A percentile compares a stretch with the other conserved stretches of the same genome.
These are phyloP conservation scores for Amylostereum chailletii DNA, from an alignment of 1,284 basidiomycete genomes.

Conservation along the genomic window DNA sequence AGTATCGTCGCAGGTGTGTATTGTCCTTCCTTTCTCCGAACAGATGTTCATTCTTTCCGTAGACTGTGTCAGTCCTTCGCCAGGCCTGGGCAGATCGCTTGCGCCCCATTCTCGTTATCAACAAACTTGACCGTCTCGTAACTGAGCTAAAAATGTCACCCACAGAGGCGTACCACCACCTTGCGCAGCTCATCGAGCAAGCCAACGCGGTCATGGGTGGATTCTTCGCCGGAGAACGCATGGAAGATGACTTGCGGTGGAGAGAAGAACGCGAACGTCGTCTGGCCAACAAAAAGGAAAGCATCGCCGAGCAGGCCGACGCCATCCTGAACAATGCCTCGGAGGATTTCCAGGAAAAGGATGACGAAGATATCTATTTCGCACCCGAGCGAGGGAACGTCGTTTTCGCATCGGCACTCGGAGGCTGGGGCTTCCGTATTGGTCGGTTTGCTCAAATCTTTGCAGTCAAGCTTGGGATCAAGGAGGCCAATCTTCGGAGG, in stretches of 20 bases:
- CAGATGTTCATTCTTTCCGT: not conserved
- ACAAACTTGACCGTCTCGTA: conserved; percentile 94
- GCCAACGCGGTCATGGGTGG: conserved; percentile 98
- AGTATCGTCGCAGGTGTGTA: conserved; percentile 88
- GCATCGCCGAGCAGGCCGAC: conserved; percentile 57
- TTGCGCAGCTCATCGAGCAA: conserved; percentile 90
- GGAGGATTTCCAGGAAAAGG: conserved; percentile 79
- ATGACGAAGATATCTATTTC: conserved; percentile 98
- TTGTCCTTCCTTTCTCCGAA: not conserved
- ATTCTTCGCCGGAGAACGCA: conserved; percentile 93
- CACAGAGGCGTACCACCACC: conserved; percentile 90
- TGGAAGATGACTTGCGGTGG: conserved; percentile 95
- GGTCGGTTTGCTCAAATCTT: conserved; percentile 93
- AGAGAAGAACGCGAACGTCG: conserved; percentile 85
- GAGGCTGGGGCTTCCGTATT: conserved; percentile 97
- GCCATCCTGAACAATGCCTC: conserved; percentile 32
- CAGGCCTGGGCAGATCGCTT: conserved; percentile 93
- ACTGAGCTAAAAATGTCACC: conserved; percentile 91
- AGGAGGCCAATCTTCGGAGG: conserved; percentile 78
- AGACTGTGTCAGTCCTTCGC: conserved; percentile 93
- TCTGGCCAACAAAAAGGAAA: conserved; percentile 65
- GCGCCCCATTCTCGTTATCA: conserved; percentile 90
- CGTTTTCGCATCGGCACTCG: conserved; percentile 92
- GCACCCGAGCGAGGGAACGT: conserved; percentile 95
- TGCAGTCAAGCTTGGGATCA: conserved; percentile 85